Evolutionary conservation across 2,329 filamentous ascomycete species (phyloP), one percentile per base, ranked within the genome.

Genomic region (Cladosporium colombiae): DNA sequence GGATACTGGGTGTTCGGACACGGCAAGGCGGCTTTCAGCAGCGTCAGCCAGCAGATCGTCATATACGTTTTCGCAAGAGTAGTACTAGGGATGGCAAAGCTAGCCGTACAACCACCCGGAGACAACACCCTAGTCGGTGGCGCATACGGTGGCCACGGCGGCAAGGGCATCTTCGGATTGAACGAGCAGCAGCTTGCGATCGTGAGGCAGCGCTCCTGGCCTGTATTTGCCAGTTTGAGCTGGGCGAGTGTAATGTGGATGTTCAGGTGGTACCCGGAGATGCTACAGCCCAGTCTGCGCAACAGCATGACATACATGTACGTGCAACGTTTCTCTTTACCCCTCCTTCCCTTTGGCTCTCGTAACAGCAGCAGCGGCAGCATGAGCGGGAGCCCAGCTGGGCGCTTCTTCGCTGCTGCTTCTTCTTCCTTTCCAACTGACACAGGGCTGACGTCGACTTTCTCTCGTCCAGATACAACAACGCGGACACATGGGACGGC

Each of bases 251-350:
- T 99, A 69, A 99, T 99, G 95, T 92, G 94, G 81, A 80, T 99
- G 68, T 99, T 97, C 83, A 87, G 91, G 73, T 91, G 91, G 86
- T 89, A 98, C 81, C 93, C 95, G 5, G 92, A 96, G 73, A 92
- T 91, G 65, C 85, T 99, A 76, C 95, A 97, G 84, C 88, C 89
- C 67, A 97, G 93, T 78, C 81, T 99, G 83, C 86, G 92, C 78
- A 93, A 89, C 80, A 97, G 93, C 82, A 99, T 99, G 95, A 91
- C 88, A 73, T 99, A 99, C 76, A 97, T 99, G 83, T 99, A 94
- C 75, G 86, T 84, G 44, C 52, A 64, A 5, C 46, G 14, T 62
- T 65, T 62, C 69, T 58, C 64, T 63, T 37, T 18, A 4, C 25
- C n/a, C 3, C 33, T 31, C 18, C 52, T 59, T 66, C 49, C 66